Percentiles rank a stretch among this genome's conserved stretches.
Conservation (phyloP, 2,329 filamentous ascomycete species). For the Aspergillus sp. region DNA sequence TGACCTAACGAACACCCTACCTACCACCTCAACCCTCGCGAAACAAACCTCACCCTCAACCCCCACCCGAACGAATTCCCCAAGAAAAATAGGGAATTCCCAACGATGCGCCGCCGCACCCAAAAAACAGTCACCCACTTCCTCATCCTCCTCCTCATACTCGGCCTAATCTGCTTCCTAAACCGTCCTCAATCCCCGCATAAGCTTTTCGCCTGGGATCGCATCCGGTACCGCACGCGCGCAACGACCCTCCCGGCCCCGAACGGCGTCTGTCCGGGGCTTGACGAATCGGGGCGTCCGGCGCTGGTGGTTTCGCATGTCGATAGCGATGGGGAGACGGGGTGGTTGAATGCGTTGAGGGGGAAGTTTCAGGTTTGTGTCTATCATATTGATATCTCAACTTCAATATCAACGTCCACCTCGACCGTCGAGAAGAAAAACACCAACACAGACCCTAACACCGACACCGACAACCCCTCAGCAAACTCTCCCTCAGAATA, state of each 20-base stretch:
- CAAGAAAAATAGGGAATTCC: background rate
- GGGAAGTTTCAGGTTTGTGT: conserved; percentile 47
- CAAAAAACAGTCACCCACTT: conserved; percentile 37
- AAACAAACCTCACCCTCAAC: background rate
- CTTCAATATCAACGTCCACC: background rate
- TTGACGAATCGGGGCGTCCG: conserved; percentile 41
- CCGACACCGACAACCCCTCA: conserved; percentile 34
- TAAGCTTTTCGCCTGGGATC: conserved; percentile 45
- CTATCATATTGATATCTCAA: conserved; percentile 26
- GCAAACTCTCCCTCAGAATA: conserved; percentile 3
- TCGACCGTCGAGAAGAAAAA: background rate
- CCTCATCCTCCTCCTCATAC: conserved; percentile 31
- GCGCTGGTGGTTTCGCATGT: conserved; percentile 47
- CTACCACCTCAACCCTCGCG: background rate
- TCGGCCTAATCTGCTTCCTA: conserved; percentile 40
- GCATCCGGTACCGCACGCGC: conserved; percentile 43
- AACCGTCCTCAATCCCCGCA: conserved; percentile 31
- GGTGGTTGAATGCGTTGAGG: conserved; percentile 43
- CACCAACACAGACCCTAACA: conserved; percentile 17
- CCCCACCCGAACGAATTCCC: background rate
- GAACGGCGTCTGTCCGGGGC: conserved; percentile 45
- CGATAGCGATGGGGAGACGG: conserved; percentile 40
- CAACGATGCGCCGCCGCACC: conserved; percentile 10
- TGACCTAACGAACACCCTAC: background rate
- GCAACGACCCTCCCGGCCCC: conserved; percentile 34